Base-by-base conservation (phyloP, 441 rosid species). In the Omphalea diandra region DNA sequence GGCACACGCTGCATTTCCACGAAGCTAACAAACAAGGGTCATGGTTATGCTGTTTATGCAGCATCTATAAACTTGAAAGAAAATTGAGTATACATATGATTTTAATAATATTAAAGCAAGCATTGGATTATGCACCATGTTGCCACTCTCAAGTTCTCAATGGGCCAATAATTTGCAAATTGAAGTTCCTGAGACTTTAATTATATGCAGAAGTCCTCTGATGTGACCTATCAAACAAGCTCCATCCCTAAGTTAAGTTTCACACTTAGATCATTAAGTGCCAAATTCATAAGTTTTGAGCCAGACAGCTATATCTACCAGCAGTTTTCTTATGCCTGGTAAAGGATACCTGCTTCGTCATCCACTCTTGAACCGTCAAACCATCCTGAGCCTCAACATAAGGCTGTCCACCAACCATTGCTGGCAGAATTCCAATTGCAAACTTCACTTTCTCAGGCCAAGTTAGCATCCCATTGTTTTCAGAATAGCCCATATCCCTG, bases 321-420 rank as follows among this genome's bases (percentile, higher is more conserved):
- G 33, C 18, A 24, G 24, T 9, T 14, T 18, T 69, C 29, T 53
- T 14, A 49, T 46, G 27, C 29, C 56, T 50, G 65, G 10, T 68
- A 65, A 68, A 71, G 49, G 14, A 69, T 75, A 88, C 97, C 91
- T 91, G 97, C 79, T 88, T 87, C 81, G 75, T 77, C 97, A 91
- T 94, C 98, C 97, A 91, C 47, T 94, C 92, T 80, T 87, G 79
- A 76, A 90, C 97, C 62, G 76, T 75, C 72, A 91, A 73, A 80
- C 94, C 93, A 84, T 94, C 98, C 80, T 94, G 98, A 73, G 97
- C 97, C 78, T 93, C 93, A 59, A 93, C 98, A 83, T 93, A 94
- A 63, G 94, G 77, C 75, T 91, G 97, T 62, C 97, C 97, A 36
- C 98, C 98, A 31, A 87, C 58, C 73, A 93, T 91, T 65, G 98